Percentiles rank a stretch among this genome's conserved stretches.
phyloP scores from a whole-genome alignment of 805 yeast species.

The Yamadazyma scolyti region DNA sequence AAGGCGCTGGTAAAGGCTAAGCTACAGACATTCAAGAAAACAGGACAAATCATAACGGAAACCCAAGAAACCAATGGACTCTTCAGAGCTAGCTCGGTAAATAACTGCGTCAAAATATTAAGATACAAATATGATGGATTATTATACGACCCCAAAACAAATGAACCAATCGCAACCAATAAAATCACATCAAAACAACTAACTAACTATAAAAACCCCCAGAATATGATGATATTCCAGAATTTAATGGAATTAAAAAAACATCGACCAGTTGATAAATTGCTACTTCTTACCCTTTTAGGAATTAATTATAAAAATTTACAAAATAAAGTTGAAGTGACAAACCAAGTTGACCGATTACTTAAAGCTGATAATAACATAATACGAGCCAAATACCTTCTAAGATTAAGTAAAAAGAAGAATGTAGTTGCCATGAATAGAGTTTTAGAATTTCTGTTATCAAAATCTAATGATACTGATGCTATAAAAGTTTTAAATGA shows the following conservation, averaged over 20 bases:
- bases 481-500: conserved; percentile 50
- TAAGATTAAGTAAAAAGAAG: conserved; percentile 42
- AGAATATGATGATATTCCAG: conserved; percentile 23
- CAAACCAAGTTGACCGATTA: conserved; percentile 50
- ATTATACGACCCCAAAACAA: conserved; percentile 22
- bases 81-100: conserved; percentile 8
- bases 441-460: conserved; percentile 49
- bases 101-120: conserved; percentile 24
- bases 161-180: conserved; percentile 20
- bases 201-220: conserved; percentile 13
- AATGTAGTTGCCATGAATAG: conserved; percentile 64
- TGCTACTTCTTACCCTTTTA: conserved; percentile 49
- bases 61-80: no score
- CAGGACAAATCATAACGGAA: conserved; percentile 3
- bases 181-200: conserved; percentile 21
- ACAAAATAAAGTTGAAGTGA: conserved; percentile 54
- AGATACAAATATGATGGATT: conserved; percentile 26
- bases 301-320: conserved; percentile 60
- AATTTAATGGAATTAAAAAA: conserved; percentile 23
- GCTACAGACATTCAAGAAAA: conserved; percentile 1
- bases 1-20: no score
- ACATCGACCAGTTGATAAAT: conserved; percentile 33
- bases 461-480: conserved; percentile 16
- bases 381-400: conserved; percentile 51
- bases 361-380: conserved; percentile 44